Evolutionary conservation across 108 stramenopile species (phyloP).

Genomic region (Cyclotella baltica): DNA sequence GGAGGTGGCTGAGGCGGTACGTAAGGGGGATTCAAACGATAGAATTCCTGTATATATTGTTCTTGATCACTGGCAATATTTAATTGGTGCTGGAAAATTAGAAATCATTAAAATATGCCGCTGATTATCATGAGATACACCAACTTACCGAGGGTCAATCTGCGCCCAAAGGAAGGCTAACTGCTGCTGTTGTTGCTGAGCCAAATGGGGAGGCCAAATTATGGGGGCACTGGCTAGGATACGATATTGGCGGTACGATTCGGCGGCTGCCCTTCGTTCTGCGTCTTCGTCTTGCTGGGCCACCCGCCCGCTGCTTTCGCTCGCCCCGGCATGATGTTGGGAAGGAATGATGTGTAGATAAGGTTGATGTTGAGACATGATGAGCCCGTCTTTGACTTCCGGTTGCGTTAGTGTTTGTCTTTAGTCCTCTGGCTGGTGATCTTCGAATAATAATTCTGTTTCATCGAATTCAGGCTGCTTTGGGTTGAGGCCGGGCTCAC

Average conservation of each 20-base stretch:
- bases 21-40: neutral
- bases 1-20: neutral
- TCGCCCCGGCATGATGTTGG: neutral
- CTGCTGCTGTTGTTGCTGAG: neutral
- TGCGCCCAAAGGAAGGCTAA: slow-evolving; percentile 1
- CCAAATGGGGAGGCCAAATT: neutral
- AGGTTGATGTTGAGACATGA: no score
- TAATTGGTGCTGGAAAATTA: neutral
- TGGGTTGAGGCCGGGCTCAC: no score
- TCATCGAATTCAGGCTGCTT: no score
- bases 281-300: neutral
- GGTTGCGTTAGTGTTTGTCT: no score
- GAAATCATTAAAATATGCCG: neutral
- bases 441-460: no score
- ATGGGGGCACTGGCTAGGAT: slow-evolving; percentile 1
- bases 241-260: slow-evolving; percentile 12
- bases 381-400: no score
- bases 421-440: no score
- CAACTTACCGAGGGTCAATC: neutral
- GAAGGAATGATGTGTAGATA: neutral
- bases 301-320: neutral
- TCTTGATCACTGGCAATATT: neutral
- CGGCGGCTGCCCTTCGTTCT: neutral
- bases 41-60: neutral
- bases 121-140: neutral